Percentiles rank a stretch among this genome's conserved stretches.
Conservation (phyloP, 1,284 basidiomycete genomes). For the Marasmius sp. region DNA sequence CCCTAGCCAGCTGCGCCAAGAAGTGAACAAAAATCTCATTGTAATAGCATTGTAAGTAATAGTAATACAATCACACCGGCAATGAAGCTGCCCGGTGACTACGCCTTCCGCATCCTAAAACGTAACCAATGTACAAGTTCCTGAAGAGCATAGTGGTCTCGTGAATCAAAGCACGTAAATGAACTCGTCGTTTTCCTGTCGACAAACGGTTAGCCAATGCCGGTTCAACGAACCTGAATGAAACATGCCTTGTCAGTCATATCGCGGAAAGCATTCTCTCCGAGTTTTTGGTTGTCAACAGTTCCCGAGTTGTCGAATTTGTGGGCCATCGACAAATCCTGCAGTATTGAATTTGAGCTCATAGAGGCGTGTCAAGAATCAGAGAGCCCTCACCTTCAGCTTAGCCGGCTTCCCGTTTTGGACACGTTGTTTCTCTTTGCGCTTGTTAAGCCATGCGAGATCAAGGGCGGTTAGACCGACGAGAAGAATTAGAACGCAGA, state of each 20-base stretch:
- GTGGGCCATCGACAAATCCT: neutral
- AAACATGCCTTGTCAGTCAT: neutral
- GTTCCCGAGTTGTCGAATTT: neutral
- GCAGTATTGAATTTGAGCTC: too few relatives aligned
- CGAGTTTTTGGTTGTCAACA: neutral
- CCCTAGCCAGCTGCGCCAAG: neutral
- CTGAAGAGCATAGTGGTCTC: too few relatives aligned
- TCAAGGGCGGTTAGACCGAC: neutral
- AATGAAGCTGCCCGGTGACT: too few relatives aligned
- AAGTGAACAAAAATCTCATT: too few relatives aligned
- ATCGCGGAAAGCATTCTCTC: neutral
- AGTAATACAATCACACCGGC: too few relatives aligned
- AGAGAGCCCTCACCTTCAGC: neutral
- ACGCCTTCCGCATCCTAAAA: too few relatives aligned
- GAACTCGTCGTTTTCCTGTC: neutral
- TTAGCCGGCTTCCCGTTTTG: neutral
- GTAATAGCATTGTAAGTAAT: too few relatives aligned
- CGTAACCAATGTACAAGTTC: too few relatives aligned
- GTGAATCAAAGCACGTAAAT: neutral
- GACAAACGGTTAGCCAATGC: too few relatives aligned
- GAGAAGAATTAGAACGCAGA: neutral
- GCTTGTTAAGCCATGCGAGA: neutral
- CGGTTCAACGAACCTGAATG: too few relatives aligned
- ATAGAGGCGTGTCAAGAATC: too few relatives aligned
- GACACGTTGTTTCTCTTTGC: neutral